Conservation (phyloP, 345 rosid species). For the Laguncularia racemosa region DNA sequence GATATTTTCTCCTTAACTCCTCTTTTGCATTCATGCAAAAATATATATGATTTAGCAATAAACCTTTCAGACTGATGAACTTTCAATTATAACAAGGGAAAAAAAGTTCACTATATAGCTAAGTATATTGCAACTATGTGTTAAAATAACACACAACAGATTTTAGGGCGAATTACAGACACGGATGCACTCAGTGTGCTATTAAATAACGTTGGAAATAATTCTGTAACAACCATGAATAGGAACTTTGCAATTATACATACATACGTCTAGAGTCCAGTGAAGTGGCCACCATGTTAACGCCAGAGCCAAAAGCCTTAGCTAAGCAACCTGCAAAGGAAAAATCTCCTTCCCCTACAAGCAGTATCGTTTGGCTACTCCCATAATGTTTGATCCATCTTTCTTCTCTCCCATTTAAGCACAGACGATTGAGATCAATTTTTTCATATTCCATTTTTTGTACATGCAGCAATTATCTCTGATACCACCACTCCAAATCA, state of each 20-base stretch:
- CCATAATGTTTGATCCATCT: slow-evolving; percentile 31
- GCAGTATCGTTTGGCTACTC: slow-evolving; percentile 27
- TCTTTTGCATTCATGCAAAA: not conserved
- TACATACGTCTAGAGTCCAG: slow-evolving; percentile 26
- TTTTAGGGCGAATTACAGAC: no score
- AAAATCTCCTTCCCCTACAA: slow-evolving; percentile 59
- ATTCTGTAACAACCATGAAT: no score
- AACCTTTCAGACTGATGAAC: no score
- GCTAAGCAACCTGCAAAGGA: slow-evolving; percentile 46
- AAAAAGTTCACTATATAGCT: not conserved
- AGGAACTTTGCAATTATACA: not conserved
- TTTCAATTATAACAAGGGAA: not conserved
- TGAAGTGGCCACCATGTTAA: slow-evolving; percentile 39
- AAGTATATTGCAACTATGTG: not conserved
- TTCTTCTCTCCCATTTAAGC: slow-evolving; percentile 8
- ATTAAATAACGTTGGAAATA: no score
- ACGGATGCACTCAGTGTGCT: no score
- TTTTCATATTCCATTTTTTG: not conserved
- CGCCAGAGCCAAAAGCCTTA: slow-evolving; percentile 36
- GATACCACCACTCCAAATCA: no score
- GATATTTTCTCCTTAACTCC: slow-evolving; percentile 1
- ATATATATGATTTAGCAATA: no score
- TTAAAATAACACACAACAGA: not conserved
- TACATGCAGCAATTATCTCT: no score
- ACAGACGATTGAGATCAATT: not conserved